Base-by-base conservation (phyloP, 495 filamentous ascomycete species). In the Astrothelium macrocarpum region DNA sequence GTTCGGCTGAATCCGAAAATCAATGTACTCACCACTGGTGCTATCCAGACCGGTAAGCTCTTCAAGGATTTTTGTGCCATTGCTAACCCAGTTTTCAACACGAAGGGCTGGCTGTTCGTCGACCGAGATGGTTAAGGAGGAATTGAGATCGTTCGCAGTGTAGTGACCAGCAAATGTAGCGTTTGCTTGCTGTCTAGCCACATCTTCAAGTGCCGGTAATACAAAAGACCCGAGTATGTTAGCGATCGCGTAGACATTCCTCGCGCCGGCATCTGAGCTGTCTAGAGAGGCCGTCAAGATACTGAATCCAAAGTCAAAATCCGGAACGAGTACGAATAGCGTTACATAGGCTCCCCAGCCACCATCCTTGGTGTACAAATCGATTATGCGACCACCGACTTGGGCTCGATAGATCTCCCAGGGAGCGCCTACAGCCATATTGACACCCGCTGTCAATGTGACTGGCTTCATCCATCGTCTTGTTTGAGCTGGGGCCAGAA, bases 71-170 rank as follows among this genome's bases (percentile, higher is more conserved):
- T 84, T 73, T 3, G 76, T 79, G 11, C 80, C 77, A 61, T 82
- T 82, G 66, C 75, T 79, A 0, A 79, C 59, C 75, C 81, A 82
- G 5, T 62, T 64, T 23, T 77, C 71, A 28, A 84, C 68, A 0
- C 75, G 77, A 7, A 84, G 62, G 0, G 79, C 82, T 0, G 80
- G 79, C 4, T 76, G 64, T 0, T 26, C 43, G 59, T 81, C 75
- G 28, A 72, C 76, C 1, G 63, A 69, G 18, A 83, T 53, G 0
- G 69, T 64, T 14, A 83, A 67, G 0, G 72, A 64, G 23, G 67
- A 70, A 42, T 69, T 68, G 9, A 64, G 14, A 56, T 59, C 63
- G 23, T 18, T 42, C 28, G 63, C 62, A 20, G 26, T 65, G 70
- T 82, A 83, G 1, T 63, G 68, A 0, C 82, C 82, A 10, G 71